Evolutionary conservation across 768 basidiomycete species (phyloP).

Genomic region (Vararia minispora): DNA sequence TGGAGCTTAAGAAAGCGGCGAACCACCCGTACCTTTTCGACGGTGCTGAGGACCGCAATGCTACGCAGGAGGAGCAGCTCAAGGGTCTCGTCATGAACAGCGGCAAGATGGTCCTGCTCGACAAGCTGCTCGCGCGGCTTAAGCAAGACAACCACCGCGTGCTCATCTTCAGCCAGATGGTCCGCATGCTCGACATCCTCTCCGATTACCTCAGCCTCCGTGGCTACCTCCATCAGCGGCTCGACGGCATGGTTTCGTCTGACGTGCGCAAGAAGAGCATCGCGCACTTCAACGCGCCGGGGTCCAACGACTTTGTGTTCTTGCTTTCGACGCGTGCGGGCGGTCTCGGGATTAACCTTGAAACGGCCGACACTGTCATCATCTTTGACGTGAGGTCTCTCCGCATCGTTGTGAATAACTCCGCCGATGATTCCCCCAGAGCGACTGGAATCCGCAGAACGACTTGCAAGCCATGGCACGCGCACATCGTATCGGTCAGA

Average conservation of each 20-base stretch:
- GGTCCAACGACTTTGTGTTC: conserved; percentile 94
- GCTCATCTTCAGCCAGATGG: conserved; percentile 99
- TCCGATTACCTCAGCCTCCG: conserved; percentile 92
- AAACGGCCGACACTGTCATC: conserved; percentile 97
- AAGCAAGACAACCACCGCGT: conserved; percentile 93
- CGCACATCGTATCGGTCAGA: conserved; percentile 97
- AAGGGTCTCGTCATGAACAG: conserved; percentile 98
- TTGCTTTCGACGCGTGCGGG: conserved; percentile 94
- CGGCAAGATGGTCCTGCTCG: conserved; percentile 96
- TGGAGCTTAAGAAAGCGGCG: conserved; percentile 98
- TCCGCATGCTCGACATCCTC: conserved; percentile 95
- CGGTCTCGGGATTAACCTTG: conserved; percentile 95
- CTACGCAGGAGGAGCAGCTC: conserved; percentile 69
- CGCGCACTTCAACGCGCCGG: conserved; percentile 90
- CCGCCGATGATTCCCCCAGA: conserved; percentile 35
- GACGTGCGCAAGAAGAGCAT: conserved; percentile 93
- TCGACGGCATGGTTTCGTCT: conserved; percentile 92
- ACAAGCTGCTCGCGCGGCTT: conserved; percentile 87
- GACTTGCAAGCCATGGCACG: conserved; percentile 99
- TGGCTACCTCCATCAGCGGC: conserved; percentile 84
- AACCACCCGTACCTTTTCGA: conserved; percentile 98
- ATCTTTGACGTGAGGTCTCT: conserved; percentile 80
- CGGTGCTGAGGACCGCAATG: conserved; percentile 67
- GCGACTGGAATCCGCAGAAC: conserved; percentile 98
- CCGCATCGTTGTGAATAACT: conserved; percentile 5